These are phyloP conservation scores for Aspergillus ruber DNA, from an alignment of 2,329 filamentous ascomycete genomes.

Conservation along the genomic window DNA sequence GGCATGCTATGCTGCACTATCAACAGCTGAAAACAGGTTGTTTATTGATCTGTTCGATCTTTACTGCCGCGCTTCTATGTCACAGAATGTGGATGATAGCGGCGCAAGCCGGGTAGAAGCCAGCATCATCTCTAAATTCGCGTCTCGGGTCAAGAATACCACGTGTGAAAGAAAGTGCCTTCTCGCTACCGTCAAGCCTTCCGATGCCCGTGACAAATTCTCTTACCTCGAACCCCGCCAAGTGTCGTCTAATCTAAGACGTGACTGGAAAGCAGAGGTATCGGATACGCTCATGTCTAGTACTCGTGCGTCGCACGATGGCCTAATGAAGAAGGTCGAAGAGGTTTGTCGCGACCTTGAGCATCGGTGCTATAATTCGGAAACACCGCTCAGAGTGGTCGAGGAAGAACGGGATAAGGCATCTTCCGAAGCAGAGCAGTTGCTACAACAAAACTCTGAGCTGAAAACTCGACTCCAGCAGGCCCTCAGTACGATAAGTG, in stretches of 20 bases:
- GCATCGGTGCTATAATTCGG: constrained; percentile 48
- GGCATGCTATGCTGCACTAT: constrained; percentile 14
- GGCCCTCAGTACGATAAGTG: constrained; percentile 28
- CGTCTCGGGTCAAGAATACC: constrained; percentile 10
- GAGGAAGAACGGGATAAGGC: constrained; percentile 28
- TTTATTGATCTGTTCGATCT: constrained; percentile 20
- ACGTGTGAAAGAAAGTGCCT: constrained; percentile 8
- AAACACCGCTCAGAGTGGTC: constrained; percentile 46
- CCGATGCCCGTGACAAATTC: constrained; percentile 7
- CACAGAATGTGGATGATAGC: constrained; percentile 3
- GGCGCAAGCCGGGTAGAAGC: constrained; percentile 3
- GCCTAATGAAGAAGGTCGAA: constrained; percentile 44
- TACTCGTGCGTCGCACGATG: constrained; percentile 40
- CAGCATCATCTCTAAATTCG: constrained; percentile 14
- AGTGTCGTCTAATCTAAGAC: constrained; percentile 19
- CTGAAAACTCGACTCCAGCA: constrained; percentile 33
- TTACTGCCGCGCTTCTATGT: constrained; percentile 14
- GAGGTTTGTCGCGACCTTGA: constrained; percentile 53
- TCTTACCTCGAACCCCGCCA: constrained; percentile 8
- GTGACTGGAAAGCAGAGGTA: constrained; percentile 47
- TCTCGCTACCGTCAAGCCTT: constrained; percentile 9
- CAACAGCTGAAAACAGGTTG: constrained; percentile 17
- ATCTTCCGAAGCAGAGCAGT: constrained; percentile 28
- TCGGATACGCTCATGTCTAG: constrained; percentile 38
- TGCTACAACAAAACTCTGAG: constrained; percentile 29